Evolutionary conservation across 2,329 filamentous ascomycete species (phyloP).

Genomic region (Fusarium floridanum): DNA sequence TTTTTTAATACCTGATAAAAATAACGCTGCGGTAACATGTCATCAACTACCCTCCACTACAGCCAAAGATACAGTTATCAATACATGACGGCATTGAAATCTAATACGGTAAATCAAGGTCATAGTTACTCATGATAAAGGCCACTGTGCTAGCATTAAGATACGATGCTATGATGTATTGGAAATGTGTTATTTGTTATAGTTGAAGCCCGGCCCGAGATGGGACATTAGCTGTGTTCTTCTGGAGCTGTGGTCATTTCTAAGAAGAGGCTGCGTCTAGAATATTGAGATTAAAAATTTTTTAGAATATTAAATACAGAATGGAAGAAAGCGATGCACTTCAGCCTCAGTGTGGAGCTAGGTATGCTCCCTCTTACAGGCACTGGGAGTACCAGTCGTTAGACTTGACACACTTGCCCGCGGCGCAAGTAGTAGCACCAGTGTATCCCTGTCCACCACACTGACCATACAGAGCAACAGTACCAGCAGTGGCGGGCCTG

Average conservation of each 20-base stretch:
- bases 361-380: not conserved
- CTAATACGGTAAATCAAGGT: no score
- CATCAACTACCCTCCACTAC: no score
- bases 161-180: no score
- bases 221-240: not conserved
- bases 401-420: slow-evolving; percentile 9
- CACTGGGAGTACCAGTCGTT: slow-evolving; percentile 15
- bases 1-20: no score
- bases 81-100: no score
- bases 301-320: not conserved
- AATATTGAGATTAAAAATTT: not conserved
- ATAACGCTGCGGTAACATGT: no score
- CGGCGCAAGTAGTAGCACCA: slow-evolving; percentile 6
- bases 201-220: no score
- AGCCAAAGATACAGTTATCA: no score
- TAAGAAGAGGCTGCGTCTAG: not conserved
- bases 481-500: not conserved
- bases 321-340: not conserved
- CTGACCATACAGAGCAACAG: slow-evolving; percentile 4
- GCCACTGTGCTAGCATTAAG: no score
- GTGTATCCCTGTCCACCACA: slow-evolving; percentile 11
- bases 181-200: no score
- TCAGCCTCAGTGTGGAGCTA: not conserved
- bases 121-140: no score
- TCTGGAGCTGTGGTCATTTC: not conserved